Evolutionary conservation across 2,329 filamentous ascomycete genomes (phyloP).

Genomic region (Ophiostoma ulmi): DNA sequence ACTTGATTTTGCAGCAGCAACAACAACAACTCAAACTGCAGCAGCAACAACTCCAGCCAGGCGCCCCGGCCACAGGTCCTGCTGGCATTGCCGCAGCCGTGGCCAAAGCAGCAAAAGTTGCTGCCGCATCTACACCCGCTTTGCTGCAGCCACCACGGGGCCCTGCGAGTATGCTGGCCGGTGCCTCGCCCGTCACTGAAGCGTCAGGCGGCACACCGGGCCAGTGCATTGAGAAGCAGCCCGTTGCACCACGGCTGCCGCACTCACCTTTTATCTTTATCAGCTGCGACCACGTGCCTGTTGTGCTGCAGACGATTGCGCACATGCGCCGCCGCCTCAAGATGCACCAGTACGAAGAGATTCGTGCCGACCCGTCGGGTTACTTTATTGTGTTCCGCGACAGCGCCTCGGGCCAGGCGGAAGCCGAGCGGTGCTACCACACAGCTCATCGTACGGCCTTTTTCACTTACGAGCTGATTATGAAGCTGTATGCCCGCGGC

Average conservation of each 20-base stretch:
- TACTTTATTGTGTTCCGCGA: slow-evolving; percentile 92
- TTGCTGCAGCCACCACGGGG: slow-evolving; percentile 21
- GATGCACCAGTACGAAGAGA: slow-evolving; percentile 72
- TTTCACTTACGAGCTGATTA: slow-evolving; percentile 87
- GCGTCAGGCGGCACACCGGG: slow-evolving; percentile 39
- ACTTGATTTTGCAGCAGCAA: slow-evolving; percentile 29
- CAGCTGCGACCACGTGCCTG: slow-evolving; percentile 77
- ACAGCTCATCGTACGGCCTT: slow-evolving; percentile 75
- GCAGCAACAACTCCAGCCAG: slow-evolving; percentile 14
- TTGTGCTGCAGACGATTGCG: slow-evolving; percentile 75
- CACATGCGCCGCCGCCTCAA: slow-evolving; percentile 89
- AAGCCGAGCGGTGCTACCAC: slow-evolving; percentile 74
- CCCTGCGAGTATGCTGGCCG: slow-evolving; percentile 33
- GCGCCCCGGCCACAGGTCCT: not conserved
- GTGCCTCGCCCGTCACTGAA: not conserved
- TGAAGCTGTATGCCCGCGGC: slow-evolving; percentile 63
- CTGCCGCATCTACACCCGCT: slow-evolving; percentile 31
- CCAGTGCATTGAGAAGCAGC: slow-evolving; percentile 56
- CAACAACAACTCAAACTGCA: slow-evolving; percentile 12
- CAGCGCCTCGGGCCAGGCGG: slow-evolving; percentile 66
- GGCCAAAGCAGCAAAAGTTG: not conserved
- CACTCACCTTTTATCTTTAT: slow-evolving; percentile 88
- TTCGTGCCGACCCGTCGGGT: slow-evolving; percentile 76
- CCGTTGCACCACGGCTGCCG: slow-evolving; percentile 64
- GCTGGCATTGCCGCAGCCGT: slow-evolving; percentile 2